A percentile compares a stretch with the other conserved stretches of the same genome.
These are phyloP conservation scores for Aquilaria sinensis DNA, from an alignment of 345 rosid genomes.

Conservation along the genomic window DNA sequence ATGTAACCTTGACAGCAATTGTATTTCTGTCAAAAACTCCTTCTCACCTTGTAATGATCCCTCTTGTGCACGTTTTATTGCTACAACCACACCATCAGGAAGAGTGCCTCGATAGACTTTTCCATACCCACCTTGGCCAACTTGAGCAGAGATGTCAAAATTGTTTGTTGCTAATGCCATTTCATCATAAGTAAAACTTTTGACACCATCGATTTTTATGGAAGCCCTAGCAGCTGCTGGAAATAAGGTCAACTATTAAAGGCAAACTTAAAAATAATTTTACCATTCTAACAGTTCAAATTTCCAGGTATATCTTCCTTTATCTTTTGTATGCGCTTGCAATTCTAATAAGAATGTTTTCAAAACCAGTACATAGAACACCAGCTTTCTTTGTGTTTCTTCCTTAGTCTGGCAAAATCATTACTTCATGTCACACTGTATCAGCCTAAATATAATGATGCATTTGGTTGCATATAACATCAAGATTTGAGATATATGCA, in stretches of 20 bases:
- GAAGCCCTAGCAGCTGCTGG: slow-evolving; percentile 49
- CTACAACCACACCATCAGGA: slow-evolving; percentile 66
- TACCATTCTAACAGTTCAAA: too few relatives aligned
- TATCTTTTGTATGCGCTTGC: too few relatives aligned
- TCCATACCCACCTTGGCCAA: slow-evolving; percentile 99
- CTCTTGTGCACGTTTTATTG: slow-evolving; percentile 88
- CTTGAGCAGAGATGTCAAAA: slow-evolving; percentile 55
- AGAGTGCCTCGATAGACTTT: slow-evolving; percentile 81
- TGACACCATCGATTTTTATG: slow-evolving; percentile 70
- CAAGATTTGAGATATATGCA: too few relatives aligned
- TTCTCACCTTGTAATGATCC: slow-evolving; percentile 87
- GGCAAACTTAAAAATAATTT: too few relatives aligned
- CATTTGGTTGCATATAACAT: too few relatives aligned
- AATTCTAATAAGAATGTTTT: too few relatives aligned
- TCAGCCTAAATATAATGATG: too few relatives aligned
- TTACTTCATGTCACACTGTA: too few relatives aligned
- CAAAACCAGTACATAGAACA: too few relatives aligned
- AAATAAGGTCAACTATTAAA: neutral
- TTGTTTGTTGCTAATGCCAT: slow-evolving; percentile 59
- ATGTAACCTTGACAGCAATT: slow-evolving; percentile 81
- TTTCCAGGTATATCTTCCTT: too few relatives aligned
- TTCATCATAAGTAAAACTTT: slow-evolving; percentile 63
- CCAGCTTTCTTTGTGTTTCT: too few relatives aligned
- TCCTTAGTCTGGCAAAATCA: too few relatives aligned
- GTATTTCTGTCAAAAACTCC: slow-evolving; percentile 92